Conservation (phyloP, 1,284 basidiomycete species). For the Ustilago trichophora region DNA sequence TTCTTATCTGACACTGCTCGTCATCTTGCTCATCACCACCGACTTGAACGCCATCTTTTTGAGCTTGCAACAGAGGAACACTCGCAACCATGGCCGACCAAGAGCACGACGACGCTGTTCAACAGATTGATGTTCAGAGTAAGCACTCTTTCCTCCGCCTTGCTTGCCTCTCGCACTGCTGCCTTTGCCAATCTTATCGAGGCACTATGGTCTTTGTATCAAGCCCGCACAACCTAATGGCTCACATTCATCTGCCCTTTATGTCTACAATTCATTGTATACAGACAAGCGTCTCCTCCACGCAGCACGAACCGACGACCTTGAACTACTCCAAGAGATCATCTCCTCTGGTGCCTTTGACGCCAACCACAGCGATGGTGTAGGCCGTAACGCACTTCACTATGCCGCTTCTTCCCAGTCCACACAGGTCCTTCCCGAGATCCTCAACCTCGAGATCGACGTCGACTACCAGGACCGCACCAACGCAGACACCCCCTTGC, state of each 20-base stretch:
- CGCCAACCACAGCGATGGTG: conserved; percentile 56
- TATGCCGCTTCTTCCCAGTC: conserved; percentile 54
- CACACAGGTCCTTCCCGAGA: conserved; percentile 52
- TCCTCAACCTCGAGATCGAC: conserved; percentile 72
- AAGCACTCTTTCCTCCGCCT: conserved; percentile 1
- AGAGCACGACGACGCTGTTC: conserved; percentile 31
- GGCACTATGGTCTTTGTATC: too few species aligned
- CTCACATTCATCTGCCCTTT: too few species aligned
- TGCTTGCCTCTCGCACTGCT: neutral
- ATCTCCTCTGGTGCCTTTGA: conserved; percentile 49
- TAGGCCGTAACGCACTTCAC: conserved; percentile 64
- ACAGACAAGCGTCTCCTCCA: conserved; percentile 59
- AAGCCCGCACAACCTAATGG: too few species aligned
- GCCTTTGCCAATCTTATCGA: neutral
- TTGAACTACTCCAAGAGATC: conserved; percentile 54
- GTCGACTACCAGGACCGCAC: conserved; percentile 82
- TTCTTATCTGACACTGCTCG: neutral
- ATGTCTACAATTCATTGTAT: too few species aligned
- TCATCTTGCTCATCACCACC: neutral
- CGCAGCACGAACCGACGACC: conserved; percentile 58
- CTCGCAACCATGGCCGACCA: conserved; percentile 29
- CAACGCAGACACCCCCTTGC: conserved; percentile 81
- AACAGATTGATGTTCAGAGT: conserved; percentile 50
- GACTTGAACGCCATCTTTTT: too few species aligned
- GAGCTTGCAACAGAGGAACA: neutral